Evolutionary conservation across 1,284 basidiomycete genomes (phyloP).

Genomic region (Wolfiporia cocos): DNA sequence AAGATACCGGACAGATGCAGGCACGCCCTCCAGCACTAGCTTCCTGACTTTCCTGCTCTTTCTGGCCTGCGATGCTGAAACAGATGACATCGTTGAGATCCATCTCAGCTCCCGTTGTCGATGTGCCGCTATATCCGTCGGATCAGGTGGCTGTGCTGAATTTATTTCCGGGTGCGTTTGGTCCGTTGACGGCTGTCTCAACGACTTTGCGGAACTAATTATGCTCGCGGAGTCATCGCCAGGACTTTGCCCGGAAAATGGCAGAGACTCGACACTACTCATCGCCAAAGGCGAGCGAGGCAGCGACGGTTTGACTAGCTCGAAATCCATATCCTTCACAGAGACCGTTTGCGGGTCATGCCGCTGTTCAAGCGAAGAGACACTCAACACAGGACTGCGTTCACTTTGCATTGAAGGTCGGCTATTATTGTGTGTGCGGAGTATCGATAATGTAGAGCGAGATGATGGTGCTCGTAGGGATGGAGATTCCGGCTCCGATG

Average conservation of each 20-base stretch:
- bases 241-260: slow-evolving; percentile 25
- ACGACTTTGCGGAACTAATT: slow-evolving; percentile 15
- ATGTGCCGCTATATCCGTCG: slow-evolving; percentile 54
- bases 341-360: slow-evolving; percentile 48
- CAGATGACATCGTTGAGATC: slow-evolving; percentile 61
- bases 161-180: slow-evolving; percentile 3
- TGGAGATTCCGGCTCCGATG: slow-evolving; percentile 1
- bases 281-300: slow-evolving; percentile 40
- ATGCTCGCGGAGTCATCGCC: slow-evolving; percentile 39
- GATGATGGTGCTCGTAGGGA: background rate
- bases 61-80: slow-evolving; percentile 57
- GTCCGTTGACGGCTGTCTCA: background rate
- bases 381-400: slow-evolving; percentile 29
- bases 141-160: slow-evolving; percentile 2
- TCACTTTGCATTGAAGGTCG: background rate
- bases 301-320: slow-evolving; percentile 59
- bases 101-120: slow-evolving; percentile 71
- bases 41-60: slow-evolving; percentile 85
- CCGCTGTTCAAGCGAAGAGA: slow-evolving; percentile 28
- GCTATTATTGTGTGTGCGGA: slow-evolving; percentile 1
- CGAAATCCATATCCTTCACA: slow-evolving; percentile 75
- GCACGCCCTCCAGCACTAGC: slow-evolving; percentile 77
- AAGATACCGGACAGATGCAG: slow-evolving; percentile 76
- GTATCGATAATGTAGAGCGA: background rate
- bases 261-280: slow-evolving; percentile 44